Base-by-base conservation (phyloP, 768 basidiomycete genomes). In the Phanerochaete sordida region DNA sequence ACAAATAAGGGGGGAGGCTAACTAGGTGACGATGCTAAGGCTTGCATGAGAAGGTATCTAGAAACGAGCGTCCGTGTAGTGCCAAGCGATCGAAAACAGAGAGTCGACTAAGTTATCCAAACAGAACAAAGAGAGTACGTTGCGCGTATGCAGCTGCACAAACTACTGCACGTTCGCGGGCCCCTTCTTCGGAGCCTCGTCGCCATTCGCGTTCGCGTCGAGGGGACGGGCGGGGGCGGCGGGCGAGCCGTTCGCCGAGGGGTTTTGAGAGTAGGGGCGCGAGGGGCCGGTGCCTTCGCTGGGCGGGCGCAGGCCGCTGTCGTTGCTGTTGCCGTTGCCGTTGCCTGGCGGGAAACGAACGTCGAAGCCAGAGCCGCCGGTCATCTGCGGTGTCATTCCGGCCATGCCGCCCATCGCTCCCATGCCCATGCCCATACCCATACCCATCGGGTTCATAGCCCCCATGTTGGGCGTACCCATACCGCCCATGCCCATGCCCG, bases 391-490 rank as follows among this genome's bases (percentile, higher is more conserved):
- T 3, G 12, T 43, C 67, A 69, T 69, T 11, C 57, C 56, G 15
- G 46, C 44, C 55, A 65, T 64, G 52, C 54, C 58, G n/a, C n/a
- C n/a, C n/a, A n/a, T n/a, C 63, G 60, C 60, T 16, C 81, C 81
- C 15, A 82, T 77, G 24, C 51, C 54, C 44, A 48, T 35, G 45
- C 43, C 45, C 54, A 61, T 61, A 6, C 65, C 63, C 63, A 66
- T 66, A 49, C 69, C 70, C 26, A 33, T 21, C 31, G 45, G 46
- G 43, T 43, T 19, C 39, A 43, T 43, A 19, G 11, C 11, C 4
- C 39, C 48, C 61, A 63, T 63, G 26, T 46, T 47, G 15, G 49
- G 66, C 72, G 72, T 71, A 28, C 83, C 84, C 19, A 82, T 78
- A 3, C 27, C 45, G 19, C 52, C 50, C 28, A 30, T 45, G 49